Conservation (phyloP, 2,329 filamentous ascomycete genomes). For the Penicillium italicum region DNA sequence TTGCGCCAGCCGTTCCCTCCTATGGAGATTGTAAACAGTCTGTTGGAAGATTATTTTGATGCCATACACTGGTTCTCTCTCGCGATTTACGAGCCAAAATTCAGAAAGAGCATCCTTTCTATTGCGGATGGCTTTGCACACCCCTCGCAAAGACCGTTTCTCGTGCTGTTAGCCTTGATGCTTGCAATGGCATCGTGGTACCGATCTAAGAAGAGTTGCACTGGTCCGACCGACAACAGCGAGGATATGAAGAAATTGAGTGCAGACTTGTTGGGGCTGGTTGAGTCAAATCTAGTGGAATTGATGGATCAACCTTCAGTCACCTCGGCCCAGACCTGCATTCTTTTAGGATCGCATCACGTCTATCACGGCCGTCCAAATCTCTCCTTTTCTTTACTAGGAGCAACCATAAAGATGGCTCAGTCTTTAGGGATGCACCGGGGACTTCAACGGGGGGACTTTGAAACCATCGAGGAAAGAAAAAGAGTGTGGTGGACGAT, state of each 20-base stretch:
- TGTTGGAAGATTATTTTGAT: constrained; percentile 43
- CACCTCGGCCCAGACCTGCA: constrained; percentile 38
- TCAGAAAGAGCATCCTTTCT: constrained; percentile 33
- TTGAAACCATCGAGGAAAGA: constrained; percentile 34
- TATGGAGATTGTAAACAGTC: constrained; percentile 25
- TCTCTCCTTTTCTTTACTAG: constrained; percentile 38
- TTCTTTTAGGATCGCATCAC: constrained; percentile 41
- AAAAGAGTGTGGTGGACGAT: constrained; percentile 45
- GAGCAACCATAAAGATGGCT: constrained; percentile 38
- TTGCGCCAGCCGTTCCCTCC: constrained; percentile 31
- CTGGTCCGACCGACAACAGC: constrained; percentile 12
- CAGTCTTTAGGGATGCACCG: constrained; percentile 37
- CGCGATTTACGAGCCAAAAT: constrained; percentile 42
- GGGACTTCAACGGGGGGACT: constrained; percentile 20
- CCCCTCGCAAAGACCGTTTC: constrained; percentile 35
- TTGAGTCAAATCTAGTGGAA: constrained; percentile 37
- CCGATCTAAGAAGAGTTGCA: constrained; percentile 22
- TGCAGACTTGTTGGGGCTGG: constrained; percentile 18
- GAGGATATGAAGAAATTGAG: constrained; percentile 17
- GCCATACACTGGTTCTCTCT: constrained; percentile 47
- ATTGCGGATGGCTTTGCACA: constrained; percentile 35
- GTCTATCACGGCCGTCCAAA: constrained; percentile 45
- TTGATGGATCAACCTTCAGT: constrained; percentile 43
- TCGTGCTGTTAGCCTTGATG: constrained; percentile 38
- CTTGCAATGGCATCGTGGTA: constrained; percentile 43